These are phyloP conservation scores for Poa annua DNA, from an alignment of 176 grass and related monocot genomes.

Conservation along the genomic window DNA sequence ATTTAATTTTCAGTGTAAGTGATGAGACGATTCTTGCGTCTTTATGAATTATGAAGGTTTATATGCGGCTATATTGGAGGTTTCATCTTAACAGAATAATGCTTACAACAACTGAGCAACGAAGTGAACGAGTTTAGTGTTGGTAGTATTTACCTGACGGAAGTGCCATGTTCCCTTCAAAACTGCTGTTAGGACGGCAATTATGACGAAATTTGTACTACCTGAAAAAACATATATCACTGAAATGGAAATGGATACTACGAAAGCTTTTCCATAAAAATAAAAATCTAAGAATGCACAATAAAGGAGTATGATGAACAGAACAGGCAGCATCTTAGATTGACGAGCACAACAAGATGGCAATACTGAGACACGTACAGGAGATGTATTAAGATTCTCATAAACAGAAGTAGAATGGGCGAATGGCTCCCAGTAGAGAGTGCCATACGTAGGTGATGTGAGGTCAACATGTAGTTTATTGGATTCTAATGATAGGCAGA, in stretches of 20 bases:
- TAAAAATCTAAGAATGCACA: not conserved
- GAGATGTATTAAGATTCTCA: not conserved
- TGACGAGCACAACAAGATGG: not conserved
- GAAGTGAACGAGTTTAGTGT: constrained; percentile 18
- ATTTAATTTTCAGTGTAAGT: not conserved
- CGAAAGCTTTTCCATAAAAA: not conserved
- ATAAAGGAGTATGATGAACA: not conserved
- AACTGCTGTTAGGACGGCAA: constrained; percentile 65
- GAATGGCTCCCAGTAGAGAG: no score
- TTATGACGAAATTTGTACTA: constrained; percentile 90
- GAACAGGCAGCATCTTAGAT: not conserved
- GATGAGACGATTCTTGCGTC: not conserved
- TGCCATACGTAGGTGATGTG: no score
- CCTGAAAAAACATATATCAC: constrained; percentile 49
- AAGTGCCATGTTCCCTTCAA: constrained; percentile 97
- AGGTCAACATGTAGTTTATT: no score
- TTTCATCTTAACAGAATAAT: not conserved
- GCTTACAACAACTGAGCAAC: not conserved
- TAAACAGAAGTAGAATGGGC: not conserved
- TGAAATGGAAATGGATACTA: not conserved
- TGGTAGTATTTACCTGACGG: constrained; percentile 61
- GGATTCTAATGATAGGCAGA: no score
- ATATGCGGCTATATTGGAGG: not conserved
- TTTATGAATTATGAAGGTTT: not conserved
- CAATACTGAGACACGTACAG: not conserved